Conservation (phyloP, 164 flowering plant species). For the Cinnamomum chago region DNA sequence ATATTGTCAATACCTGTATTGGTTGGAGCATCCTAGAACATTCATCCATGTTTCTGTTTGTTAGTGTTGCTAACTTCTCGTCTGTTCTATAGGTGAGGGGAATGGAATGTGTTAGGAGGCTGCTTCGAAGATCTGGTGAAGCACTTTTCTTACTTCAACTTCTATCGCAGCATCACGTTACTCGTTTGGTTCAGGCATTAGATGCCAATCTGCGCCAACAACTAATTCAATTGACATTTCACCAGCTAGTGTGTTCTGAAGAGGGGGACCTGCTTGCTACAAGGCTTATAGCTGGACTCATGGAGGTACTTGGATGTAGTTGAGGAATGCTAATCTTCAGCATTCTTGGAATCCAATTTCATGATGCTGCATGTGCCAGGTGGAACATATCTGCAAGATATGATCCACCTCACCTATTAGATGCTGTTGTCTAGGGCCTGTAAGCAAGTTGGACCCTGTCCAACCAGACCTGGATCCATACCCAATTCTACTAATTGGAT, state of each 20-base stretch:
- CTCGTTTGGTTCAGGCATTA: constrained; percentile 71
- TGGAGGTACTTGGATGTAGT: constrained; percentile 63
- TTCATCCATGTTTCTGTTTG: background rate
- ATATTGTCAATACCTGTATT: background rate
- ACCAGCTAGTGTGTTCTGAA: constrained; percentile 88
- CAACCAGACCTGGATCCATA: too few relatives aligned
- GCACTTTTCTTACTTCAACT: constrained; percentile 86
- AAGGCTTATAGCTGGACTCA: constrained; percentile 75
- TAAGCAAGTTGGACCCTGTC: too few relatives aligned
- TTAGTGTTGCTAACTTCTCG: constrained; percentile 2
- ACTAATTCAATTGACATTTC: constrained; percentile 77
- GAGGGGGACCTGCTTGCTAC: constrained; percentile 92
- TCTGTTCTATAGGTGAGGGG: constrained; percentile 70
- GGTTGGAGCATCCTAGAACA: background rate
- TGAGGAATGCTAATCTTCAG: background rate
- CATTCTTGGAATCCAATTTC: background rate
- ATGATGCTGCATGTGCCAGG: background rate
- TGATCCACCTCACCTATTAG: background rate
- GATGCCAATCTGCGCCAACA: constrained; percentile 49
- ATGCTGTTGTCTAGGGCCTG: too few relatives aligned
- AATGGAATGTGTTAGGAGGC: constrained; percentile 90
- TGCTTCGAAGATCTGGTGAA: constrained; percentile 89
- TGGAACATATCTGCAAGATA: background rate
- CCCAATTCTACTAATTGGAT: too few relatives aligned
- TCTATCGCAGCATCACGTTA: constrained; percentile 79